These are phyloP conservation scores for Aristolochia californica DNA, from an alignment of 164 flowering plant species.

Conservation along the genomic window DNA sequence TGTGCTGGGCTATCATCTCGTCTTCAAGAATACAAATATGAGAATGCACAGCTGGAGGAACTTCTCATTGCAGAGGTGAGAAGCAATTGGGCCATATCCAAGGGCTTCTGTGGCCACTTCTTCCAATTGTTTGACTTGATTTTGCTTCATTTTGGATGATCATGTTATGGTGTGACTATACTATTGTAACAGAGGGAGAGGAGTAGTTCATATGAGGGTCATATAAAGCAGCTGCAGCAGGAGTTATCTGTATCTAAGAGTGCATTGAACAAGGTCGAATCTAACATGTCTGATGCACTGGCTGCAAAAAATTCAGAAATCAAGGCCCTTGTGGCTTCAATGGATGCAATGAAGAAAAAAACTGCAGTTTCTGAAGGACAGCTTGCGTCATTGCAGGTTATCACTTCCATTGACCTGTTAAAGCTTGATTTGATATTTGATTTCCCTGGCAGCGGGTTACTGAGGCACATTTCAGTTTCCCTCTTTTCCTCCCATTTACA, in stretches of 20 bases:
- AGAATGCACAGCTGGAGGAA: constrained; percentile 97
- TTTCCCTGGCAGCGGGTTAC: too few species aligned
- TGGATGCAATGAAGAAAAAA: constrained; percentile 79
- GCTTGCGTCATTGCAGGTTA: constrained; percentile 81
- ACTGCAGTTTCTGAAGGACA: constrained; percentile 84
- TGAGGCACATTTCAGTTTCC: too few species aligned
- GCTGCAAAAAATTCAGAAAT: constrained; percentile 92
- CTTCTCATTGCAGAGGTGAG: constrained; percentile 86
- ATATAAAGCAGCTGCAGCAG: constrained; percentile 65
- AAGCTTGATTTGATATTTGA: too few species aligned
- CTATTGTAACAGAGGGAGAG: constrained; percentile 61
- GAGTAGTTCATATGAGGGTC: constrained; percentile 66
- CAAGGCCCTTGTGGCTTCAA: constrained; percentile 57
- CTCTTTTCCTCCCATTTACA: too few species aligned
- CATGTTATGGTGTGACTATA: constrained; percentile 1
- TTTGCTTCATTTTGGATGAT: neutral
- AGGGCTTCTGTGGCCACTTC: neutral
- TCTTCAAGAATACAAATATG: constrained; percentile 94
- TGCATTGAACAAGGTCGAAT: constrained; percentile 61
- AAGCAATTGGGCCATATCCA: neutral
- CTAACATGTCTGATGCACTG: constrained; percentile 75
- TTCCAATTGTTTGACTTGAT: neutral
- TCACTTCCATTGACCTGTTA: neutral
- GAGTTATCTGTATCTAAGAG: constrained; percentile 59
- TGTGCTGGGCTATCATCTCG: constrained; percentile 98